A percentile compares a stretch with the other conserved stretches of the same genome.
Conservation (phyloP, 768 basidiomycete species). For the Holtermannia corniformis region DNA sequence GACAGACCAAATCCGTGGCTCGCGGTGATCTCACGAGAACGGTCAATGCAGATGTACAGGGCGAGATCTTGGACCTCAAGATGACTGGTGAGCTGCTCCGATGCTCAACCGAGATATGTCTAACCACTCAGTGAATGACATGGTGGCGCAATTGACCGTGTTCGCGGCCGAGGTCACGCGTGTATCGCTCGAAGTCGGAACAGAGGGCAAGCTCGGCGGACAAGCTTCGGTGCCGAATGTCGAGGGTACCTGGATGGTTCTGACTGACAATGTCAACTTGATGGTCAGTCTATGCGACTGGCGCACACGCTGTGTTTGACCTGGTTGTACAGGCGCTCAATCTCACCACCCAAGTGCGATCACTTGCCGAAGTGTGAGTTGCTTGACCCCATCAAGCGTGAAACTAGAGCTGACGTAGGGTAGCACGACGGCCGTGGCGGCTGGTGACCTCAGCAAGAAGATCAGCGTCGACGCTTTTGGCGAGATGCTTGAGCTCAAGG, state of each 20-base stretch:
- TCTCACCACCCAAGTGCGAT: slow-evolving; percentile 43
- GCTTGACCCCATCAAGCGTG: neutral
- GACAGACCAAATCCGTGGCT: slow-evolving; percentile 41
- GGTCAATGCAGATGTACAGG: slow-evolving; percentile 40
- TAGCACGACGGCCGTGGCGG: slow-evolving; percentile 52
- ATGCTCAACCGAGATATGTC: neutral
- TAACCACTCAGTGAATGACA: neutral
- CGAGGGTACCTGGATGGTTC: slow-evolving; percentile 60
- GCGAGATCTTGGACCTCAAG: slow-evolving; percentile 42
- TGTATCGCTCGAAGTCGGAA: slow-evolving; percentile 82
- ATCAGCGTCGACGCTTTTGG: slow-evolving; percentile 80
- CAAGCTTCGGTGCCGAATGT: slow-evolving; percentile 81
- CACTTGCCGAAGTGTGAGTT: slow-evolving; percentile 35
- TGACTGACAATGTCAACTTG: slow-evolving; percentile 70
- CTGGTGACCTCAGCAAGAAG: slow-evolving; percentile 76
- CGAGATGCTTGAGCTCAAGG: slow-evolving; percentile 57
- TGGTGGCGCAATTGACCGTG: slow-evolving; percentile 5
- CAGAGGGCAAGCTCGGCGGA: slow-evolving; percentile 78
- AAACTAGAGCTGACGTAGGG: neutral
- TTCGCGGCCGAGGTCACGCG: slow-evolving; percentile 46
- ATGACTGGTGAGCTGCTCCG: slow-evolving; percentile 19
- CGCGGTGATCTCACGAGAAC: slow-evolving; percentile 40
- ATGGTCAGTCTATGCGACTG: slow-evolving; percentile 31
- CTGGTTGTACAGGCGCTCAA: slow-evolving; percentile 34
- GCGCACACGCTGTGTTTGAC: neutral